Conservation (phyloP, 305 asterid species). For the Fraxinus baroniana region DNA sequence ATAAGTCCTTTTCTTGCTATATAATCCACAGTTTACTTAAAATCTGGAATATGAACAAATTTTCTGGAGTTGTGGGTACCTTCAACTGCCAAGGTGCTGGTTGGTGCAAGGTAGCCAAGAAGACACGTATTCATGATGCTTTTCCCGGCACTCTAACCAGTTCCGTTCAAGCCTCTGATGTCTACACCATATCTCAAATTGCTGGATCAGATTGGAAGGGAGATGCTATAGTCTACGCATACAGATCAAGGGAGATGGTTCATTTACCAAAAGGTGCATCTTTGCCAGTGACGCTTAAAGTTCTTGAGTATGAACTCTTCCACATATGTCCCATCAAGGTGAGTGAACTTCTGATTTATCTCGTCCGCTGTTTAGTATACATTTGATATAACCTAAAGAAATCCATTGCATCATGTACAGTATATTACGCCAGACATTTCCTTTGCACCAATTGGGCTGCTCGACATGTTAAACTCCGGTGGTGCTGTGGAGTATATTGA, state of each 20-base stretch:
- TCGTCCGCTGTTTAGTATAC: not conserved
- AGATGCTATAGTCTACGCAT: constrained; percentile 60
- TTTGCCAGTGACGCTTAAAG: constrained; percentile 70
- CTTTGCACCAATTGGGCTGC: constrained; percentile 81
- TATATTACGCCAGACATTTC: constrained; percentile 40
- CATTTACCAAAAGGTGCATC: constrained; percentile 74
- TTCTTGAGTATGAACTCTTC: constrained; percentile 86
- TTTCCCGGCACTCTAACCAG: constrained; percentile 83
- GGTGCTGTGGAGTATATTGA: constrained; percentile 79
- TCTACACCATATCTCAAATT: constrained; percentile 56
- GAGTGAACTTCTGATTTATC: constrained; percentile 12
- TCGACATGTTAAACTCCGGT: constrained; percentile 77
- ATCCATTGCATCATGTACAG: constrained; percentile 31
- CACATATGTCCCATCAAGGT: constrained; percentile 87
- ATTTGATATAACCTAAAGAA: not conserved
- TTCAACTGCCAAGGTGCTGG: constrained; percentile 99
- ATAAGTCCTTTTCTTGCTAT: not conserved
- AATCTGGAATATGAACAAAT: constrained; percentile 86
- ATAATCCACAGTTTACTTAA: constrained; percentile 76
- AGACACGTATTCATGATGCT: constrained; percentile 79
- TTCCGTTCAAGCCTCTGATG: constrained; percentile 69
- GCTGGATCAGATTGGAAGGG: constrained; percentile 83
- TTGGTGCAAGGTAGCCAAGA: constrained; percentile 83
- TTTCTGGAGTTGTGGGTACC: constrained; percentile 81
- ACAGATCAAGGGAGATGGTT: constrained; percentile 59